Conservation (phyloP, 208 protist genomes). For the Strigomonas culicis region DNA sequence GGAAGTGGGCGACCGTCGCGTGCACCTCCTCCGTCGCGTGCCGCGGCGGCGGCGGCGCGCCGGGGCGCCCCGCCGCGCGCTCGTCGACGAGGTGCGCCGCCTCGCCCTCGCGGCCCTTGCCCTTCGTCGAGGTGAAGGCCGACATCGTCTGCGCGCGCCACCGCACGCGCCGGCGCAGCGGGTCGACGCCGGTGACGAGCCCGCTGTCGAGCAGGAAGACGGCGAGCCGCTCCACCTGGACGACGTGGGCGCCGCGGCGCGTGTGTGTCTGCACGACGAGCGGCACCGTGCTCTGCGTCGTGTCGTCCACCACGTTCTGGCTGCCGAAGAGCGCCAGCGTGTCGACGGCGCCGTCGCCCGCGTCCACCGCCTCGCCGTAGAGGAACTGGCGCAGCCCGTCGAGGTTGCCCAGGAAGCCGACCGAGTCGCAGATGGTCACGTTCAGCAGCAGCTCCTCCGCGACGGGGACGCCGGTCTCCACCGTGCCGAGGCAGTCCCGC, state of each 20-base stretch:
- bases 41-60: neutral
- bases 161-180: conserved; percentile 60
- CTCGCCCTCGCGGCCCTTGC: neutral
- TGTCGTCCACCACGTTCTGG: conserved; percentile 48
- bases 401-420: conserved; percentile 72
- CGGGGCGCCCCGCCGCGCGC: neutral
- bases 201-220: conserved; percentile 85
- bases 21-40: conserved; percentile 16
- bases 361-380: conserved; percentile 48
- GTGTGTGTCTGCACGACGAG: conserved; percentile 77
- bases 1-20: conserved; percentile 30
- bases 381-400: conserved; percentile 79
- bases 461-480: conserved; percentile 49
- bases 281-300: conserved; percentile 51
- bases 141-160: conserved; percentile 78
- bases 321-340: conserved; percentile 83
- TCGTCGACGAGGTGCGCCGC: conserved; percentile 4
- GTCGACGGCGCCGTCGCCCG: conserved; percentile 47
- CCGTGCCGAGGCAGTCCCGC: conserved; percentile 69
- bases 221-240: conserved; percentile 71
- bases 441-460: conserved; percentile 51
- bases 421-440: conserved; percentile 77
- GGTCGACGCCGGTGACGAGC: conserved; percentile 79
- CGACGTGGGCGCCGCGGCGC: conserved; percentile 37
- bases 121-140: conserved; percentile 30